Evolutionary conservation across 129 eudicot species (phyloP), one percentile per base, ranked within the genome.

Genomic region (Saussurea involucrata): DNA sequence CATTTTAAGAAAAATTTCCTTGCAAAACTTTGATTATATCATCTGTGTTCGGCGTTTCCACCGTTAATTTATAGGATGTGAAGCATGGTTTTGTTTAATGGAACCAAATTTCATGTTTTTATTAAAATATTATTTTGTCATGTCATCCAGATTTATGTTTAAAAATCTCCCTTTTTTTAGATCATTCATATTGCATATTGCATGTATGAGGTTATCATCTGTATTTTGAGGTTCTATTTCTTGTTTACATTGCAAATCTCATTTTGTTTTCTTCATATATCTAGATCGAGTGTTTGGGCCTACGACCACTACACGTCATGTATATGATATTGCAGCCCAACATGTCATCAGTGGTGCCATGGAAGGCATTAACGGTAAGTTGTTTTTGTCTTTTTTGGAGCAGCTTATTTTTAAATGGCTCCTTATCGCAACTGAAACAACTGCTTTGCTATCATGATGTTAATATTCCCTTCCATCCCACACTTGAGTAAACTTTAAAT

Each of bases 231-330:
- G 25, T 73, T 57, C 53, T 11, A 29, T 29, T 57, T 57, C 71
- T 79, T 53, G 4, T 12, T 63, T 73, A 31, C 66, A 66, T 63
- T 29, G 5, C 46, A 31, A 29, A 67, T 37, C 73, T 78, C 22
- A 76, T 9, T 20, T 60, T 72, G 21, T 68, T 24, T 46, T 24
- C 27, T 34, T 31, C 15, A 9, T 66, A 12, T 64, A 29, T 79
- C 29, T 12, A 92, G 97, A 92, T 86, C 83, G 85, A 55, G 97
- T 92, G 46, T 92, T 92, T 86, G 97, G 97, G 53, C 96, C 97
- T 46, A 87, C 96, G 20, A 92, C 97, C 61, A 92, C 97, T 27
- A 92, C 97, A 66, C 90, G 83, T 44, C 97, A 89, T 75, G 92
- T 92, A 6, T 89, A 92, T 84, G 97, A 92, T 84, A 78, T 86